Evolutionary conservation across 208 protist genomes (phyloP).

Genomic region (Leishmania major): DNA sequence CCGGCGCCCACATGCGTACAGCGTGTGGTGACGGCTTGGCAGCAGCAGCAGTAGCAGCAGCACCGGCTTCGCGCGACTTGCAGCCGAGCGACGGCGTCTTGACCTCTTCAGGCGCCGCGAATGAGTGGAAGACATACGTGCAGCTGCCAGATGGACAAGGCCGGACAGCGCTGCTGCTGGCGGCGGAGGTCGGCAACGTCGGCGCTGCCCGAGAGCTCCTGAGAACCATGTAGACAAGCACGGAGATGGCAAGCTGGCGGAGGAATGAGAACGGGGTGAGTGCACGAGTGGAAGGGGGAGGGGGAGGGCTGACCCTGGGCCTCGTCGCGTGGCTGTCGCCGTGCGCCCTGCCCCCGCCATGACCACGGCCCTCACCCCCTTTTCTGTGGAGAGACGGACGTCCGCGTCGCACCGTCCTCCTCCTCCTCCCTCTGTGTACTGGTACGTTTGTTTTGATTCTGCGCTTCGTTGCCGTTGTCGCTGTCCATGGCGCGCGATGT

Average conservation of each 20-base stretch:
- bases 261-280: neutral
- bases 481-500: neutral
- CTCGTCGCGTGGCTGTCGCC: neutral
- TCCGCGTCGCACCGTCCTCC: neutral
- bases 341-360: neutral
- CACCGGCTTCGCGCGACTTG: neutral
- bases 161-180: constrained; percentile 43
- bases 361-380: neutral
- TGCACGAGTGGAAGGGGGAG: neutral
- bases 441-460: neutral
- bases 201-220: constrained; percentile 39
- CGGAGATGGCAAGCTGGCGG: neutral
- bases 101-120: neutral
- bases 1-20: neutral
- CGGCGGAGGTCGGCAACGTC: constrained; percentile 34
- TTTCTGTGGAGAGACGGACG: neutral
- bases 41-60: neutral
- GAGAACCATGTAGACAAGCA: neutral
- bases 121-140: constrained; percentile 26
- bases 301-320: too few relatives aligned
- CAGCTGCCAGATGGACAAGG: constrained; percentile 35
- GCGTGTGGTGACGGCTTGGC: neutral
- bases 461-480: neutral
- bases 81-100: neutral
- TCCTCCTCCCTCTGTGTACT: neutral